These are phyloP conservation scores for Suhomyces sp. DNA, from an alignment of 805 yeast genomes.

Conservation along the genomic window DNA sequence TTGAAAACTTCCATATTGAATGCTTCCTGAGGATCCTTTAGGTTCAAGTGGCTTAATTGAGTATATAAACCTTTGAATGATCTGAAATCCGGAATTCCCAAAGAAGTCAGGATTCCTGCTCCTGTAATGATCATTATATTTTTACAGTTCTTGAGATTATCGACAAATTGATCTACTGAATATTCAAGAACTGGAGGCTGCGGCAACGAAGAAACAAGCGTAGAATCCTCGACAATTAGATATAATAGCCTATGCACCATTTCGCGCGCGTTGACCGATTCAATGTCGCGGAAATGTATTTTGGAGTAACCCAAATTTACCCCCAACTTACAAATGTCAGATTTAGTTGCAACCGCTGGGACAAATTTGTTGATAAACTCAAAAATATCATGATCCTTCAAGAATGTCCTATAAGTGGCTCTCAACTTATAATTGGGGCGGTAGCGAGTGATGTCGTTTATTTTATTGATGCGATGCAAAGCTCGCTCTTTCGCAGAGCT, in stretches of 20 bases:
- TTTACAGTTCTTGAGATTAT: constrained; percentile 15
- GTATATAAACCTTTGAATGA: constrained; percentile 85
- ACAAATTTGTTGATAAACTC: constrained; percentile 13
- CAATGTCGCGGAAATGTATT: constrained; percentile 4
- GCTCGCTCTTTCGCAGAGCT: background rate
- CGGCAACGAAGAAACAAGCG: background rate
- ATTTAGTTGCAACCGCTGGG: constrained; percentile 11
- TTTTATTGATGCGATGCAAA: background rate
- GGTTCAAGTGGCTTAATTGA: constrained; percentile 60
- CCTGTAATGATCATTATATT: constrained; percentile 79
- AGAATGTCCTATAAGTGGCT: constrained; percentile 9
- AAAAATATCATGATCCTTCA: constrained; percentile 12
- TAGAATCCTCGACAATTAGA: constrained; percentile 10
- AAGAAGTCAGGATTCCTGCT: constrained; percentile 87
- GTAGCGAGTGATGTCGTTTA: background rate
- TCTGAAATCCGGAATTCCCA: constrained; percentile 91
- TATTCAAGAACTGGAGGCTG: constrained; percentile 4
- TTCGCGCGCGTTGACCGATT: constrained; percentile 6
- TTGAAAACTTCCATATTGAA: constrained; percentile 71
- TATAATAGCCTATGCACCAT: constrained; percentile 10
- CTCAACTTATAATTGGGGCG: constrained; percentile 2
- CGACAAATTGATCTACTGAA: constrained; percentile 12
- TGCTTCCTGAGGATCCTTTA: constrained; percentile 88
- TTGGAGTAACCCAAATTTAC: constrained; percentile 18
- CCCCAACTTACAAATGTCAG: constrained; percentile 13